These are phyloP conservation scores for Nakazawaea laoshanensis DNA, from an alignment of 805 yeast genomes.

Conservation along the genomic window DNA sequence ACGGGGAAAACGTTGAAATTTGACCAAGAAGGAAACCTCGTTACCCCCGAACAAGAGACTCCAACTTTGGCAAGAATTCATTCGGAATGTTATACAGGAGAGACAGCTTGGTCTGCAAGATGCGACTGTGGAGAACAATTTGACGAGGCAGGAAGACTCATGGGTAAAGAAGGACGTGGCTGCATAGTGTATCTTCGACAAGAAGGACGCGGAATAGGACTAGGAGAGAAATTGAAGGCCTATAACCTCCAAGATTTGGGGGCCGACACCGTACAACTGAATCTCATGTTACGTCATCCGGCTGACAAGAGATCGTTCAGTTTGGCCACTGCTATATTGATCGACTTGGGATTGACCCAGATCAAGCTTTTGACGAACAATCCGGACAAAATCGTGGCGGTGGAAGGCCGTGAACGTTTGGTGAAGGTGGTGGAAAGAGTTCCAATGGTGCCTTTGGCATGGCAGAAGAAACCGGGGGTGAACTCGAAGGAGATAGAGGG, in stretches of 20 bases:
- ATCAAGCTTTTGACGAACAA: conserved; percentile 84
- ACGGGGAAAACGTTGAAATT: conserved; percentile 30
- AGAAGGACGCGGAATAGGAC: conserved; percentile 97
- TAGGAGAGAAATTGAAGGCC: conserved; percentile 96
- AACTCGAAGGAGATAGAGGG: conserved; percentile 85
- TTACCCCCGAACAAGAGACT: conserved; percentile 23
- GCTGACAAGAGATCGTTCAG: conserved; percentile 96
- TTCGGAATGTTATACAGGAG: conserved; percentile 98
- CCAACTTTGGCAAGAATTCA: conserved; percentile 81
- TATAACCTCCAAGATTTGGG: conserved; percentile 96
- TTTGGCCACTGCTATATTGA: conserved; percentile 84
- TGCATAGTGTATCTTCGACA: conserved; percentile 93
- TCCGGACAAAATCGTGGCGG: conserved; percentile 93
- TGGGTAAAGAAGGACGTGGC: conserved; percentile 85
- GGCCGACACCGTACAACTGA: conserved; percentile 97
- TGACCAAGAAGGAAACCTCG: conserved; percentile 29
- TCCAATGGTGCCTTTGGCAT: conserved; percentile 95
- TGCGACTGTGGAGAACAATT: conserved; percentile 99
- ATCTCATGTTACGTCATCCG: conserved; percentile 86
- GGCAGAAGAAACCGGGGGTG: conserved; percentile 69
- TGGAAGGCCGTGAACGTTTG: conserved; percentile 73
- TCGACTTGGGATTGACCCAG: conserved; percentile 68
- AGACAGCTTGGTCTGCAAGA: conserved; percentile 98
- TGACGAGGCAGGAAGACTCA: conserved; percentile 92
- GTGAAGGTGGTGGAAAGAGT: conserved; percentile 80